Evolutionary conservation across 2,329 filamentous ascomycete species (phyloP).

Genomic region (Fusarium torreyae): DNA sequence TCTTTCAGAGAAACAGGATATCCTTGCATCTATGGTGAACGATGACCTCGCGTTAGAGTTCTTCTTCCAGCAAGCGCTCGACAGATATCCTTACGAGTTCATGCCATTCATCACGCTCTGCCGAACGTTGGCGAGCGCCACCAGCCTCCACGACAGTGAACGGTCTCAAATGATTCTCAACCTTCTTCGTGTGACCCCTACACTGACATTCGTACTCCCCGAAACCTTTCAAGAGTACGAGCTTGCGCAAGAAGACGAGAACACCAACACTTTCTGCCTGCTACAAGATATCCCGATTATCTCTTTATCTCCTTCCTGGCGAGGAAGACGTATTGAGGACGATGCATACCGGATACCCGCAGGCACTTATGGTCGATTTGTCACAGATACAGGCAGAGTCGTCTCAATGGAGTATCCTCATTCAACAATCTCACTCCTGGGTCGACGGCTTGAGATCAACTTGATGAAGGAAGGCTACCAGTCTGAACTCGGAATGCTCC

Average conservation of each 20-base stretch:
- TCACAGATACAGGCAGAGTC: conserved; percentile 83
- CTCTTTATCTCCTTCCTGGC: conserved; percentile 61
- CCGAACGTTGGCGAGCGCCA: conserved; percentile 69
- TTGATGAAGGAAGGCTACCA: conserved; percentile 70
- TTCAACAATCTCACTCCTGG: conserved; percentile 84
- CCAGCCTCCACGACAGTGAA: conserved; percentile 52
- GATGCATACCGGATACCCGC: conserved; percentile 74
- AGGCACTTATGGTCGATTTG: conserved; percentile 78
- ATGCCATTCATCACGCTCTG: conserved; percentile 82
- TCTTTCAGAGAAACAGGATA: conserved; percentile 54
- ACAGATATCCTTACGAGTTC: conserved; percentile 89
- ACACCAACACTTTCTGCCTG: conserved; percentile 83
- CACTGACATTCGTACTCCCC: conserved; percentile 84
- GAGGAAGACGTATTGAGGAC: conserved; percentile 60
- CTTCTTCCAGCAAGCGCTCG: conserved; percentile 77
- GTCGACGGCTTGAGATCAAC: conserved; percentile 80
- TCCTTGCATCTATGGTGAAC: conserved; percentile 54
- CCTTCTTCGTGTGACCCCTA: conserved; percentile 78
- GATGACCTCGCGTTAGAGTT: conserved; percentile 66
- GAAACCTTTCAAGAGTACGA: conserved; percentile 80
- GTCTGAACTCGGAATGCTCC: conserved; percentile 67
- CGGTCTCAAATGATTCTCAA: conserved; percentile 69
- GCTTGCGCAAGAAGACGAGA: conserved; percentile 87
- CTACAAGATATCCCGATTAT: conserved; percentile 76
- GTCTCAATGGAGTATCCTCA: conserved; percentile 85